Evolutionary conservation across 2,329 filamentous ascomycete genomes (phyloP), one percentile per base, ranked within the genome.

Genomic region (Monilinia laxa): DNA sequence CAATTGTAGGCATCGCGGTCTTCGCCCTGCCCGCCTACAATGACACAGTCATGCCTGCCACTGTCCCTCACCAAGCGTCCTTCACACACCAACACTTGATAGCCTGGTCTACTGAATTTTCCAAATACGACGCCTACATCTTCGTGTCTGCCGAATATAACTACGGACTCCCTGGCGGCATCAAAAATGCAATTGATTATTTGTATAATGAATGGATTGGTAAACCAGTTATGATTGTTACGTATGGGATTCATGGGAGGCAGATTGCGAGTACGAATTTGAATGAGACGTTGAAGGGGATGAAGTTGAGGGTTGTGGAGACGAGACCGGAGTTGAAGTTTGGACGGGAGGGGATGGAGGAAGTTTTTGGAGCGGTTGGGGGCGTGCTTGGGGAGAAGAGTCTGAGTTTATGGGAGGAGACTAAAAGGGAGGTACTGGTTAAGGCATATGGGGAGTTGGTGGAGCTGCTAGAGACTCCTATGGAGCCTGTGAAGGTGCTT

Each of bases 101-200:
- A 7, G 71, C 69, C 28, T 85, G 83, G 82, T 80, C 76, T 35
- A 71, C 71, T 9, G 77, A 78, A 68, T 80, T 84, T 55, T 69
- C 73, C 18, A 73, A 74, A 28, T 77, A 81, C 74, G 79, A 81
- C 60, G 82, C 72, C n/a, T 84, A 82, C 73, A 73, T 85, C 52
- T 75, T 84, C 52, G 79, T 84, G 47, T 78, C 80, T 23, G 79
- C 81, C 0, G 81, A 85, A 74, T 87, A 87, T 73, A 87, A 88
- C 77, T 82, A 77, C 73, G 80, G 82, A 28, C 76, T 85, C 6
- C 78, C 85, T 0, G 84, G 81, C 0, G 80, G 78, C 10, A 76
- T 84, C 60, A 88, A 88, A 77, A 88, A 87, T 72, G 85, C 85
- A 5, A 80, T 88, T 64, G 85, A 88, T 73, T 87, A 85, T 72